Evolutionary conservation across 176 grass and related monocot species (phyloP), one percentile per base, ranked within the genome.

Genomic region (Ananas comosus): DNA sequence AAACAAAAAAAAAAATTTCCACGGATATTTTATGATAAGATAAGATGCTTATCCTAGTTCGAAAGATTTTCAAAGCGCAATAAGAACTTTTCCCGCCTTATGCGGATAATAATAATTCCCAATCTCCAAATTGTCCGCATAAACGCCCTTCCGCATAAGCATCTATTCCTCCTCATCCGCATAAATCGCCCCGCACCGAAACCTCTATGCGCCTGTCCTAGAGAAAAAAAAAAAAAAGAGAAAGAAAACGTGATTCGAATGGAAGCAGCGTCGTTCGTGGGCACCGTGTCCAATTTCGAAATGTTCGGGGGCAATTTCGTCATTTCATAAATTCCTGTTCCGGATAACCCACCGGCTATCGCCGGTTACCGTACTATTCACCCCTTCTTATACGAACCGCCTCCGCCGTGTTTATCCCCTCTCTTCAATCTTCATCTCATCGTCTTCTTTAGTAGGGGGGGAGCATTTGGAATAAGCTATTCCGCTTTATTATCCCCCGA

Each of bases 271-370:
- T 21, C 17, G 4, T 42, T 42, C 33, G 4, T 42, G 7, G 0
- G 0, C 6, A 42, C 33, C 33, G 33, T 7, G 33, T 42, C 5
- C 4, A 42, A 42, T 42, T 42, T 42, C 33, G 6, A 42, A 42
- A 42, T 42, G 5, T 6, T 4, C 9, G 14, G 17, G 56, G 64
- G 33, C 6, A 81, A 50, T 52, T 16, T 14, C 1, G 72, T 65
- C 65, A 65, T 70, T 70, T 25, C 2, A 3, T 2, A 13, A 10
- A 9, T 51, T 12, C 19, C 13, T 1, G 16, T 50, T 69, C 73
- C 48, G 71, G 86, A 95, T 87, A 90, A 87, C 66, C 51, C 80
- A 70, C 74, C 76, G 73, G 4, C 76, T 70, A 19, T 66, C 70
- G 14, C 78, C 81, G 59, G 76, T 74, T 73, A 59, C 68, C 49